Evolutionary conservation across 2,329 filamentous ascomycete genomes (phyloP).

Genomic region (Talaromyces islandicus): DNA sequence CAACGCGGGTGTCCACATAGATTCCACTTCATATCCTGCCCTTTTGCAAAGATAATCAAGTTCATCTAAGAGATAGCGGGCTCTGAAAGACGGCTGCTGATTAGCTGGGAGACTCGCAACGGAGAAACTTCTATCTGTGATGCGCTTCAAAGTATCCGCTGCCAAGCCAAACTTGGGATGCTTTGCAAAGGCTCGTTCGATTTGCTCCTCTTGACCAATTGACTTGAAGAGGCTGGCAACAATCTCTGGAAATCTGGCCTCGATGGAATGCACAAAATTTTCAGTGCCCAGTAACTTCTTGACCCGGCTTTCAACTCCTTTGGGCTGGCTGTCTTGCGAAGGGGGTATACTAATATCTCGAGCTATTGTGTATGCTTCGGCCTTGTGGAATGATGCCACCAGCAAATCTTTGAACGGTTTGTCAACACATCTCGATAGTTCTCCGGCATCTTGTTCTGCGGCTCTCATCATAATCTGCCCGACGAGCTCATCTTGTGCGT

Average conservation of each 20-base stretch:
- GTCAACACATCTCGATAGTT: constrained; percentile 55
- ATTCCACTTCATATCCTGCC: constrained; percentile 58
- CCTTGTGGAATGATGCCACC: constrained; percentile 65
- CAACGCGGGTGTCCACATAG: constrained; percentile 69
- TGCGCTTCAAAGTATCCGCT: constrained; percentile 59
- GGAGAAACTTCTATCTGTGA: constrained; percentile 64
- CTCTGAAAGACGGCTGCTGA: constrained; percentile 81
- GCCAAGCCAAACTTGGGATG: constrained; percentile 56
- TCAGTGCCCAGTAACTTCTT: constrained; percentile 64
- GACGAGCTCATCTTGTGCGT: constrained; percentile 69
- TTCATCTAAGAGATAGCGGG: constrained; percentile 68
- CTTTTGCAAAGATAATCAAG: constrained; percentile 72
- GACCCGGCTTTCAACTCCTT: constrained; percentile 59
- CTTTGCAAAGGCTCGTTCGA: constrained; percentile 62
- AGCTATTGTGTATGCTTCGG: constrained; percentile 76
- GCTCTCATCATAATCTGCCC: constrained; percentile 79
- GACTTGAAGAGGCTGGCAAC: constrained; percentile 69
- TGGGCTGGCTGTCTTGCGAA: constrained; percentile 39
- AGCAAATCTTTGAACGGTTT: constrained; percentile 55
- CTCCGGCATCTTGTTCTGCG: constrained; percentile 57
- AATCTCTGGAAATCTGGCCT: constrained; percentile 68
- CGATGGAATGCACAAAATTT: constrained; percentile 56
- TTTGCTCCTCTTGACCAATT: constrained; percentile 69
- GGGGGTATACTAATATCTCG: constrained; percentile 57
- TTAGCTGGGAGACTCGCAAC: constrained; percentile 61